Base-by-base conservation (phyloP, 768 basidiomycete species). In the Tricholoma sp. region DNA sequence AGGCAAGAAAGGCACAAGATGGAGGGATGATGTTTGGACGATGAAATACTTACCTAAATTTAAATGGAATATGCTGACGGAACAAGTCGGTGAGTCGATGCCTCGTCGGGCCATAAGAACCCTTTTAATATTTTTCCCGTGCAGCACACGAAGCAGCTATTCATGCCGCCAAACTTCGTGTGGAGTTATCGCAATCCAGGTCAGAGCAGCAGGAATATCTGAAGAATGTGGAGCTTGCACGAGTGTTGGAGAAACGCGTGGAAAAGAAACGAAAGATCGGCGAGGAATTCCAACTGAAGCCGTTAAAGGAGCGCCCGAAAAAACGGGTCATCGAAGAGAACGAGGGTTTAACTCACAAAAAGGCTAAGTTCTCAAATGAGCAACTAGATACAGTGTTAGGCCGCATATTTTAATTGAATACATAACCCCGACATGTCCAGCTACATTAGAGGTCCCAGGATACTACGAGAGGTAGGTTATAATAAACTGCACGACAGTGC, bases 1-100 rank as follows among this genome's bases (percentile, higher is more conserved):
- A 27, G 94, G 93, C 2, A 95, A 93, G 76, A 94, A 93, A 69
- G 88, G 89, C 5, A 81, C 84, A 2, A 79, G 92, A 57, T 98
- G 93, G 91, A 79, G 92, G 68, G 96, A 98, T 67, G 97, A 99
- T 62, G 86, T 99, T 7, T 99, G 97, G 97, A 98, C 97, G 56
- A 96, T 98, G 94, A 96, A 96, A 69, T 99, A 99, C 70, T 76
- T 99, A 57, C 95, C 95, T 8, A 89, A 85, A 66, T 99, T 98
- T 79, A 97, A 95, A 66, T 99, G 97, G 97, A 86, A 89, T 72
- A 97, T 97, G 96, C 77, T 99, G 57, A 95, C 93, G 5, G 97
- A 98, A 72, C 96, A 98, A 80, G 88, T 99, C 64, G 94, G 96
- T 96, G 68, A 70, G 94, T 80, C 31, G 41, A 54, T 19, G 49